Evolutionary conservation across 139 green algal genomes (phyloP).

Genomic region (Spirogloea muscicola): DNA sequence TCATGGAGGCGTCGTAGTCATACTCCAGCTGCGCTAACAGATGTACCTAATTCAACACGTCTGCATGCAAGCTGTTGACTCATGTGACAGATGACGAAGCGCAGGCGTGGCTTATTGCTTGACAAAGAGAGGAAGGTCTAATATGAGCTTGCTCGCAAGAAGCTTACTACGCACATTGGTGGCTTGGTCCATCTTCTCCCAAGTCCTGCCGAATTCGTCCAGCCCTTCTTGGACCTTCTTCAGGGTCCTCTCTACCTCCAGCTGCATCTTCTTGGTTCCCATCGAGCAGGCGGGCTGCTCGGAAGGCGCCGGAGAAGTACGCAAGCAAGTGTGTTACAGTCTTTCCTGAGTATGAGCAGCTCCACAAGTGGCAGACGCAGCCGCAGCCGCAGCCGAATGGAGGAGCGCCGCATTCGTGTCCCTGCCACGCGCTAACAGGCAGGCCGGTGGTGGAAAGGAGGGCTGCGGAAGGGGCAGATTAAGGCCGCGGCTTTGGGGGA

Average conservation of each 20-base stretch:
- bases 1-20: not conserved
- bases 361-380: too few species aligned
- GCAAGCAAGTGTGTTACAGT: too few species aligned
- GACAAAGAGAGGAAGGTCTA: not conserved
- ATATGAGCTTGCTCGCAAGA: not conserved
- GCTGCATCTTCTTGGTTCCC: constrained; percentile 83
- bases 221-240: constrained; percentile 94
- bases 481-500: too few species aligned
- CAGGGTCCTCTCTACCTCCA: constrained; percentile 87
- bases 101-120: not conserved
- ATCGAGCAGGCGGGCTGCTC: constrained; percentile 68
- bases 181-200: constrained; percentile 70
- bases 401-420: too few species aligned
- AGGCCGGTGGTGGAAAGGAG: too few species aligned
- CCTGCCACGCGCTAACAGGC: too few species aligned
- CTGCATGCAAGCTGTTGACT: not conserved
- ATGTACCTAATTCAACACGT: not conserved
- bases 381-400: too few species aligned
- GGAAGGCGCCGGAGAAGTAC: too few species aligned
- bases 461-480: too few species aligned
- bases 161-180: constrained; percentile 7
- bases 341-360: too few species aligned
- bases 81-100: not conserved
- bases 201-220: constrained; percentile 89
- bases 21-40: not conserved